Evolutionary conservation across 371 early-diverging fungal genomes (phyloP).

Genomic region (Mortierella sp.): DNA sequence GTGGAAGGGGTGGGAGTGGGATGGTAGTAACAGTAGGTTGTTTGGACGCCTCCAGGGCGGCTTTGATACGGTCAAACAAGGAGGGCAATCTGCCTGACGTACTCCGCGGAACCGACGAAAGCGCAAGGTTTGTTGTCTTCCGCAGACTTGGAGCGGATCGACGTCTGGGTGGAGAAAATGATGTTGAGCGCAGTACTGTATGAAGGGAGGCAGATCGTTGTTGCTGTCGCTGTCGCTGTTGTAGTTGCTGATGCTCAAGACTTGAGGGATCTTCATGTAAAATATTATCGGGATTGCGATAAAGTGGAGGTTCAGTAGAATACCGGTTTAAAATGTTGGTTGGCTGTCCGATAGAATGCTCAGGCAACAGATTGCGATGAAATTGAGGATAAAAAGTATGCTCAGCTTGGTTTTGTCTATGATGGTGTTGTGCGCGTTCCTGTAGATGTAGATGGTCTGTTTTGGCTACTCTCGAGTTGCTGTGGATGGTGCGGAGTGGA

Average conservation of each 20-base stretch:
- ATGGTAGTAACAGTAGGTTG: conserved; percentile 28
- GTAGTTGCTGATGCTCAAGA: background rate
- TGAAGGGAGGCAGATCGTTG: background rate
- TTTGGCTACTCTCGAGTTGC: conserved; percentile 21
- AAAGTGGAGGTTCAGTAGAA: background rate
- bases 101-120: conserved; percentile 25
- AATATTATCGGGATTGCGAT: conserved; percentile 6
- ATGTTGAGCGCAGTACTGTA: conserved; percentile 4
- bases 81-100: conserved; percentile 17
- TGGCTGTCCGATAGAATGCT: no score
- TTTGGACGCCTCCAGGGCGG: conserved; percentile 35
- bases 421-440: conserved; percentile 7
- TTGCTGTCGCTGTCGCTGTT: conserved; percentile 1
- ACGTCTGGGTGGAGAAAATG: conserved; percentile 2
- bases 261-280: background rate
- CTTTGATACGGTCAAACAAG: conserved; percentile 39
- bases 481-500: conserved; percentile 31
- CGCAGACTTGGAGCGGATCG: background rate
- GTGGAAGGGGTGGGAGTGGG: conserved; percentile 6
- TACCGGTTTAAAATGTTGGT: background rate
- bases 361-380: no score
- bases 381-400: background rate
- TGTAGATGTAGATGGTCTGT: conserved; percentile 4
- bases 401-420: background rate
- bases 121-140: no score